Evolutionary conservation across 768 basidiomycete genomes (phyloP).

Genomic region (Amanita pseudoporphyria): DNA sequence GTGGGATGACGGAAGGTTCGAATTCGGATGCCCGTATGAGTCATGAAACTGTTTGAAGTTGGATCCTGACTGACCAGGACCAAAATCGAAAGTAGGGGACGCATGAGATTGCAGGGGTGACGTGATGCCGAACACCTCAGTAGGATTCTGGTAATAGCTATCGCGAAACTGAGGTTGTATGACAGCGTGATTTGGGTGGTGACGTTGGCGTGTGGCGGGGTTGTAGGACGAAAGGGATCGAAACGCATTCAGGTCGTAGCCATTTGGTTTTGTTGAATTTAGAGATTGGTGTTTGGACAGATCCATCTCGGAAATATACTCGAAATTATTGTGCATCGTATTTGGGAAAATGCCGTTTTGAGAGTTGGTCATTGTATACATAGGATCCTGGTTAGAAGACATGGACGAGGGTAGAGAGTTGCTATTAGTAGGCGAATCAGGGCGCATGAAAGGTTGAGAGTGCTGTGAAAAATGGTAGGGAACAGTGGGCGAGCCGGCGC

Average conservation of each 20-base stretch:
- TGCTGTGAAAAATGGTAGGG: conserved; percentile 45
- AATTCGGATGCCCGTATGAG: conserved; percentile 1
- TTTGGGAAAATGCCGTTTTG: conserved; percentile 26
- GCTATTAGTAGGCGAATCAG: conserved; percentile 41
- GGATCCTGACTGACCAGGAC: conserved; percentile 15
- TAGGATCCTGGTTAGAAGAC: conserved; percentile 16
- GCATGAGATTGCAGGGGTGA: conserved; percentile 31
- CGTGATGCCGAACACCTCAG: conserved; percentile 24
- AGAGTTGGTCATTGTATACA: conserved; percentile 23
- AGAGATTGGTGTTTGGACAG: conserved; percentile 24
- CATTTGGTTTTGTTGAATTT: conserved; percentile 25
- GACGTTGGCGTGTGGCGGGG: conserved; percentile 33
- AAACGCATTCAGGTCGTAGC: conserved; percentile 21
- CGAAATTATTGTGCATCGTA: conserved; percentile 26
- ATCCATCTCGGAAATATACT: conserved; percentile 27
- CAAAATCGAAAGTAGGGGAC: conserved; percentile 26
- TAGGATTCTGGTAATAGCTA: conserved; percentile 27
- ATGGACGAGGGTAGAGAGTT: conserved; percentile 21
- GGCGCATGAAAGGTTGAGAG: conserved; percentile 27
- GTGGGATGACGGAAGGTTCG: background rate
- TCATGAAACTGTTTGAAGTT: conserved; percentile 2
- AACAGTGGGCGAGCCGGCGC: conserved; percentile 46
- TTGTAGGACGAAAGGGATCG: conserved; percentile 30
- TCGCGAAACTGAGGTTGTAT: conserved; percentile 15
- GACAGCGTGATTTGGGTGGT: conserved; percentile 25